Conservation (phyloP, 2,329 filamentous ascomycete species). For the Colletotrichum melonis region DNA sequence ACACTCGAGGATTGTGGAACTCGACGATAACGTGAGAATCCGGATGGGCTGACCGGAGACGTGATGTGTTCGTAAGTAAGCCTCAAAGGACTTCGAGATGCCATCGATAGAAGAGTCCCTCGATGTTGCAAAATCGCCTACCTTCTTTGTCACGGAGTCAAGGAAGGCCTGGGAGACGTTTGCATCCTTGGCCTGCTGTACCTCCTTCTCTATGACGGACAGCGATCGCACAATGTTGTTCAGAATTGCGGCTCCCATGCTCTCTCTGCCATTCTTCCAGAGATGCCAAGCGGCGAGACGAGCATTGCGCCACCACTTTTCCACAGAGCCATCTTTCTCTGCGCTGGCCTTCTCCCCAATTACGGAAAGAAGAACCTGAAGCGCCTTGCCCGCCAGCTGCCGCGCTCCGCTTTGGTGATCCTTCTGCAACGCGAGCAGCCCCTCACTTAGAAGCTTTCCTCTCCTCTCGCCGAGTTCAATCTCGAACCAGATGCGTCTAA, state of each 20-base stretch:
- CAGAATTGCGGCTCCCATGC: constrained; percentile 72
- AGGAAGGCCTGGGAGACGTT: constrained; percentile 26
- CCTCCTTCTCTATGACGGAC: constrained; percentile 48
- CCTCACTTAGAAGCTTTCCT: constrained; percentile 55
- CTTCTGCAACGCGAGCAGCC: constrained; percentile 60
- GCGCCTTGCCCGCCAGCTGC: constrained; percentile 65
- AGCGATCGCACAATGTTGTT: constrained; percentile 60
- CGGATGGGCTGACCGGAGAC: constrained; percentile 47
- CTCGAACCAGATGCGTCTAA: constrained; percentile 70
- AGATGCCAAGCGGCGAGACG: constrained; percentile 71
- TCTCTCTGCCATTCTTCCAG: constrained; percentile 73
- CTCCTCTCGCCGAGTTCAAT: constrained; percentile 59
- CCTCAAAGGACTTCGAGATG: constrained; percentile 49
- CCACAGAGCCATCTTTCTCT: constrained; percentile 35
- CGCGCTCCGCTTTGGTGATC: constrained; percentile 71
- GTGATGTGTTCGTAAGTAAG: constrained; percentile 44
- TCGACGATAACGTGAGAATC: constrained; percentile 71
- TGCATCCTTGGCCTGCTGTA: constrained; percentile 40
- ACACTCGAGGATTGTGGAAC: constrained; percentile 67
- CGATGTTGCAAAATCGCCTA: constrained; percentile 34
- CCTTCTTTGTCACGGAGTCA: constrained; percentile 34
- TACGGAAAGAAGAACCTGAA: constrained; percentile 61
- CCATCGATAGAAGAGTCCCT: constrained; percentile 41
- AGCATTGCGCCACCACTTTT: constrained; percentile 66
- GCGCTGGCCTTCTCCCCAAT: constrained; percentile 46